Percentiles rank a stretch among this genome's conserved stretches.
phyloP scores from a whole-genome alignment of 495 filamentous ascomycete genomes.

The Astrothelium macrocarpum region DNA sequence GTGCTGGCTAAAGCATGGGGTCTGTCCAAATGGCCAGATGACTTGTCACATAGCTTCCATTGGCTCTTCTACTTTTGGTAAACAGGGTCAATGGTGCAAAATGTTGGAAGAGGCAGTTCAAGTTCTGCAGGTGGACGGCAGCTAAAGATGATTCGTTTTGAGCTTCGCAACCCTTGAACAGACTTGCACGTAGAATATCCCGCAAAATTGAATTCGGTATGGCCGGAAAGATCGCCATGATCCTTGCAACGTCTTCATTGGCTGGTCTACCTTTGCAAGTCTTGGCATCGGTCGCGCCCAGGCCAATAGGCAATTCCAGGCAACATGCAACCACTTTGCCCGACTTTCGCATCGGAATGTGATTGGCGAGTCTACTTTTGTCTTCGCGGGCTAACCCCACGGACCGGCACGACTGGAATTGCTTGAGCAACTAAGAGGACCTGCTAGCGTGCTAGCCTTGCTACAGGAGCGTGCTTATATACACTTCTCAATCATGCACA shows the following conservation, averaged over 20 bases:
- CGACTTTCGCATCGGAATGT: neutral
- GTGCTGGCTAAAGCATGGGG: too few relatives aligned
- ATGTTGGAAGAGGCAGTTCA: too few relatives aligned
- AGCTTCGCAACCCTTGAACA: neutral
- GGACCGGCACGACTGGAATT: neutral
- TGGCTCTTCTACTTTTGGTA: conserved; percentile 4
- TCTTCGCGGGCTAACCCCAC: neutral
- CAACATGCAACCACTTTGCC: neutral
- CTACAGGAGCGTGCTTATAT: too few relatives aligned
- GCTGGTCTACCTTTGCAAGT: conserved; percentile 10
- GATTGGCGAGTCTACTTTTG: conserved; percentile 4
- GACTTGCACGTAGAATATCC: too few relatives aligned
- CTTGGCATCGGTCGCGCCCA: neutral
- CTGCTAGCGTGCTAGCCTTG: neutral
- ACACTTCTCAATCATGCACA: too few relatives aligned
- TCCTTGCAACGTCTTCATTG: neutral
- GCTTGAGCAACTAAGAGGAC: neutral
- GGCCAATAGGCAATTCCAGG: neutral
- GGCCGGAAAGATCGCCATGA: too few relatives aligned
- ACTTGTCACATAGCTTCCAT: neutral
- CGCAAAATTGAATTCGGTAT: too few relatives aligned
- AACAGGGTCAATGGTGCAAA: neutral
- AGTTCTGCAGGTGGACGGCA: too few relatives aligned
- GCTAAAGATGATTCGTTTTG: neutral
- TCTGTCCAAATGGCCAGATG: too few relatives aligned